Base-by-base conservation (phyloP, 768 basidiomycete genomes). In the Suillus variegatus region DNA sequence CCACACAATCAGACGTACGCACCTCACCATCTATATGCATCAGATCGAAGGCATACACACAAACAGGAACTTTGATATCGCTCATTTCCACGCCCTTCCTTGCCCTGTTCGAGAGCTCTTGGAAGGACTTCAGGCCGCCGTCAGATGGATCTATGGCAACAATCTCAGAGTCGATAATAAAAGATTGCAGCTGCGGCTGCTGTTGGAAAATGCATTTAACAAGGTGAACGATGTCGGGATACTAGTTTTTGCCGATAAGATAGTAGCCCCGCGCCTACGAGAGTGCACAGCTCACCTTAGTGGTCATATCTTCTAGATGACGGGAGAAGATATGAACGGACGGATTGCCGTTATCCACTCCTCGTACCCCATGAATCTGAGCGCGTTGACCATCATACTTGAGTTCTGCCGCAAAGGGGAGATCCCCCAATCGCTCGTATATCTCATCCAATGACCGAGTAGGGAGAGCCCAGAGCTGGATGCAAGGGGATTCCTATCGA, bases 311-410 rank as follows among this genome's bases (percentile, higher is more conserved):
- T 78, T 96, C 94, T 40, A 97, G 80, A 80, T 95, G 93, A 63
- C 94, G 88, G 65, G 92, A 93, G 79, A 97, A 97, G 58, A 96
- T 81, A 61, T 86, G 85, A 49, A 93, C 83, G 12, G 68, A 71
- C 38, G 72, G 62, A 13, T 72, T 69, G 4, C 74, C 70, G 16
- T 72, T 72, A 67, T 67, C 74, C 51, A 62, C 71, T 22, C 57
- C 64, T 68, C 63, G 67, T 65, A 14, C 82, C 28, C 58, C 89
- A 73, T 93, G 91, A n/a, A 92, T 88, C 75, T 93, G 93, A 22
- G 90, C 93, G 58, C 91, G 84, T 71, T 93, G 91, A 22, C 91
- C 95, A 70, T 97, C 95, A 71, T 95, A 92, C 76, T 97, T 97
- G 74, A 92, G 92, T 78, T 97, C 95, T 40, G 93, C 91, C 18